Conservation (phyloP, 495 filamentous ascomycete genomes). For the Ascodesmis nigricans region DNA sequence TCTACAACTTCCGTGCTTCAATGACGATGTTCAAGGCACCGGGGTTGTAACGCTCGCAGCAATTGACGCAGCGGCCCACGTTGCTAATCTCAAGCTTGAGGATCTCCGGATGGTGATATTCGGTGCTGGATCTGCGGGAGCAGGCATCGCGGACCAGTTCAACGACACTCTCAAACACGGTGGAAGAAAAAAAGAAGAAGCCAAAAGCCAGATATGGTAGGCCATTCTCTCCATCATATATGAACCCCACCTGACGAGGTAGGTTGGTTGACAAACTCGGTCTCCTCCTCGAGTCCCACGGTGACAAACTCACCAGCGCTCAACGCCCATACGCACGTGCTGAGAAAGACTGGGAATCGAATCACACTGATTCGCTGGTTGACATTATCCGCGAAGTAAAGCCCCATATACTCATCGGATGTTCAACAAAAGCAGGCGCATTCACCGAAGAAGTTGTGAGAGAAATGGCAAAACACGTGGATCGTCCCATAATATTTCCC, state of each 20-base stretch:
- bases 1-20: conserved; percentile 58
- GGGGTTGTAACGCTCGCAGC: conserved; percentile 71
- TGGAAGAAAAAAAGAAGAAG: conserved; percentile 47
- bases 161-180: conserved; percentile 41
- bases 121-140: conserved; percentile 69
- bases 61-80: conserved; percentile 48
- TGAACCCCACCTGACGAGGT: neutral
- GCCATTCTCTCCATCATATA: conserved; percentile 3
- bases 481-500: conserved; percentile 61
- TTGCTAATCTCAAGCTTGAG: conserved; percentile 40
- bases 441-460: conserved; percentile 54
- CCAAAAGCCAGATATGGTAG: conserved; percentile 61
- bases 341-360: conserved; percentile 39
- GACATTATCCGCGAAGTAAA: conserved; percentile 47
- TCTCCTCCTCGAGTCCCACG: conserved; percentile 42
- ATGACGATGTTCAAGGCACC: conserved; percentile 81
- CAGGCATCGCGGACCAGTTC: conserved; percentile 66
- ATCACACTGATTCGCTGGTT: conserved; percentile 34
- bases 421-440: conserved; percentile 55
- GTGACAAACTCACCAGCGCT: conserved; percentile 35
- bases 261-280: conserved; percentile 78
- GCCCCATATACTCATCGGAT: conserved; percentile 66
- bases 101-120: conserved; percentile 54
- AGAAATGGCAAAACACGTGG: conserved; percentile 60
- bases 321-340: conserved; percentile 46